Evolutionary conservation across 805 yeast species (phyloP).

Genomic region (Tetrapisispora iriomotensis): DNA sequence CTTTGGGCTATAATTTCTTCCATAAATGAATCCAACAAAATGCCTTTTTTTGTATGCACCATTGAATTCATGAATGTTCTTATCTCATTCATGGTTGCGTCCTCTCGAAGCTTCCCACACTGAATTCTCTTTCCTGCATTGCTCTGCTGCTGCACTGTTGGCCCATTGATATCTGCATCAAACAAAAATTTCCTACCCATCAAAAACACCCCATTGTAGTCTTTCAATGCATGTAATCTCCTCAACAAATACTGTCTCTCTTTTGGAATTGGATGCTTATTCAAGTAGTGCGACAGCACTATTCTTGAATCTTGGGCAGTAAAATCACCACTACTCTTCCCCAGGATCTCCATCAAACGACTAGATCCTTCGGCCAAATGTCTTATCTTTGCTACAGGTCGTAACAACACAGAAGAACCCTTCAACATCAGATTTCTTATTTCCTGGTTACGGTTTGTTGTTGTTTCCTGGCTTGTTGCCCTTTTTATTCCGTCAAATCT

Average conservation of each 20-base stretch:
- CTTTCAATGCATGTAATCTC: not conserved
- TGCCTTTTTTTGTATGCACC: conserved; percentile 6
- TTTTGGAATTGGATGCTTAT: no score
- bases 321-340: not conserved
- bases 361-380: not conserved
- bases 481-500: no score
- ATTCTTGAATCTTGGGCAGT: not conserved
- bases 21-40: conserved; percentile 10
- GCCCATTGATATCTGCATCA: not conserved
- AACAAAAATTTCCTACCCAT: not conserved
- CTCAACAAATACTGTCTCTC: not conserved
- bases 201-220: not conserved
- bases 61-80: conserved; percentile 14
- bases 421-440: no score
- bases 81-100: conserved; percentile 9
- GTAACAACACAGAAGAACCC: not conserved
- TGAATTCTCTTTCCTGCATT: not conserved
- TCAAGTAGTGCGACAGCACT: not conserved
- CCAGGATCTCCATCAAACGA: not conserved
- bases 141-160: not conserved
- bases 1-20: conserved; percentile 15
- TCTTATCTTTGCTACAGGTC: not conserved
- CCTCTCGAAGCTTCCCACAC: conserved; percentile 1
- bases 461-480: no score
- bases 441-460: no score